These are phyloP conservation scores for Penicillium freii DNA, from an alignment of 2,329 filamentous ascomycete genomes.

Conservation along the genomic window DNA sequence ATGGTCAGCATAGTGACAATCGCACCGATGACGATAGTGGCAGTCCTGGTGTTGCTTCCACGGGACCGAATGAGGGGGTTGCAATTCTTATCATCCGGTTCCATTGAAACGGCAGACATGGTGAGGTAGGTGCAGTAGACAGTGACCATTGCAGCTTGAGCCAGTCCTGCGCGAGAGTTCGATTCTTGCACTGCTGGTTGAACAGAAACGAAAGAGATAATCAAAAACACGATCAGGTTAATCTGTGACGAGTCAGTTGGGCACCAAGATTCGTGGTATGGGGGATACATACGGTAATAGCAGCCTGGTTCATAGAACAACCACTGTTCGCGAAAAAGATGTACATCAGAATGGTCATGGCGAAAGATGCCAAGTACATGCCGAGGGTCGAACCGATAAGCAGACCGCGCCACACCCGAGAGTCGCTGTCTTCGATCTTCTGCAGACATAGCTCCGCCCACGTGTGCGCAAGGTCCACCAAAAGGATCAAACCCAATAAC, in stretches of 20 bases:
- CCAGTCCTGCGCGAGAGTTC: conserved; percentile 89
- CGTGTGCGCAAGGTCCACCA: conserved; percentile 92
- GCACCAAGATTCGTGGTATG: background rate
- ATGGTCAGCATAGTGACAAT: conserved; percentile 96
- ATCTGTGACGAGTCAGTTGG: conserved; percentile 48
- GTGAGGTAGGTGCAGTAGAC: conserved; percentile 98
- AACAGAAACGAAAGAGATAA: conserved; percentile 79
- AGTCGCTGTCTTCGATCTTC: conserved; percentile 89
- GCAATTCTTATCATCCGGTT: conserved; percentile 90
- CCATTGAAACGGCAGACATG: conserved; percentile 97
- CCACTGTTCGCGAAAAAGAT: conserved; percentile 81
- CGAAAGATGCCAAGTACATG: conserved; percentile 89
- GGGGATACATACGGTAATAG: conserved; percentile 65
- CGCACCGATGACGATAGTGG: conserved; percentile 86
- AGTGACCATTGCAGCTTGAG: conserved; percentile 96
- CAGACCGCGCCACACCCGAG: conserved; percentile 76
- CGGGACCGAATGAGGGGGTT: conserved; percentile 84
- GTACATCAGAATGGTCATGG: conserved; percentile 96
- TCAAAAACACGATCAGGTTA: conserved; percentile 80
- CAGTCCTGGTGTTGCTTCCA: conserved; percentile 70
- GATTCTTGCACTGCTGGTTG: conserved; percentile 86
- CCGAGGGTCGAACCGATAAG: conserved; percentile 87
- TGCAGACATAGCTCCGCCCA: conserved; percentile 96
- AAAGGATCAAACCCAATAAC: conserved; percentile 82
- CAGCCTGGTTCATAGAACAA: conserved; percentile 95